phyloP scores from a whole-genome alignment of 208 protist species.

The Trypanosoma scelopori region DNA sequence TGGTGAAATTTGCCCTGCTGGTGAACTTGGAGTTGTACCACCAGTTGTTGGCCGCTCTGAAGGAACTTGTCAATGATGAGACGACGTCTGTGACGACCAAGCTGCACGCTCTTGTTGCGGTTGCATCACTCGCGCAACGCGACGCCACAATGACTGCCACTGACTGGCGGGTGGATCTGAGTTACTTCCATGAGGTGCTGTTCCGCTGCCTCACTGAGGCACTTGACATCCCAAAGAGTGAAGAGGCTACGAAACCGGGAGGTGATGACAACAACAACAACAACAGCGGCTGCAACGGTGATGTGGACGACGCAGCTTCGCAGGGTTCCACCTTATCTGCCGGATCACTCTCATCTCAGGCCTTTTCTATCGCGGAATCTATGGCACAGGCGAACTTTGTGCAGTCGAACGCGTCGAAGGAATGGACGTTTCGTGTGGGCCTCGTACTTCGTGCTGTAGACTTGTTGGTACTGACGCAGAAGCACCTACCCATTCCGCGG shows the following conservation, averaged over 20 bases:
- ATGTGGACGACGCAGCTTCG: conserved; percentile 75
- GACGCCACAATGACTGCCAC: conserved; percentile 76
- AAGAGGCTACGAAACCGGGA: conserved; percentile 36
- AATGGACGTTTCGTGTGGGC: conserved; percentile 89
- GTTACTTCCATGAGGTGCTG: conserved; percentile 92
- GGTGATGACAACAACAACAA: conserved; percentile 15
- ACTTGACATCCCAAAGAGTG: conserved; percentile 62
- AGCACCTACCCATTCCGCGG: conserved; percentile 80
- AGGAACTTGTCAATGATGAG: conserved; percentile 85
- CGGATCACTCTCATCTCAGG: conserved; percentile 87
- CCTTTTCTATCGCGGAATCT: conserved; percentile 90
- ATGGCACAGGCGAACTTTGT: conserved; percentile 84
- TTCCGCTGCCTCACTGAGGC: conserved; percentile 84
- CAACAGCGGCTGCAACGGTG: conserved; percentile 27
- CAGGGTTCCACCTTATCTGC: conserved; percentile 82
- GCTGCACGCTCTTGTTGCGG: conserved; percentile 87
- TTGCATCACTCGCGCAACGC: conserved; percentile 83
- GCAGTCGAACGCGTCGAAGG: conserved; percentile 76
- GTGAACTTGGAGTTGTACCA: conserved; percentile 91
- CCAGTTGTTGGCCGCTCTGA: conserved; percentile 83
- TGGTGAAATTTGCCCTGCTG: conserved; percentile 91
- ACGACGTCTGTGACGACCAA: conserved; percentile 79
- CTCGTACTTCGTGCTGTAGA: conserved; percentile 88
- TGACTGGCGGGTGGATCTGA: conserved; percentile 91
- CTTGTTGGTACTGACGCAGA: conserved; percentile 88